Conservation (phyloP, 495 filamentous ascomycete species). For the Penicillium dipodomyicola region DNA sequence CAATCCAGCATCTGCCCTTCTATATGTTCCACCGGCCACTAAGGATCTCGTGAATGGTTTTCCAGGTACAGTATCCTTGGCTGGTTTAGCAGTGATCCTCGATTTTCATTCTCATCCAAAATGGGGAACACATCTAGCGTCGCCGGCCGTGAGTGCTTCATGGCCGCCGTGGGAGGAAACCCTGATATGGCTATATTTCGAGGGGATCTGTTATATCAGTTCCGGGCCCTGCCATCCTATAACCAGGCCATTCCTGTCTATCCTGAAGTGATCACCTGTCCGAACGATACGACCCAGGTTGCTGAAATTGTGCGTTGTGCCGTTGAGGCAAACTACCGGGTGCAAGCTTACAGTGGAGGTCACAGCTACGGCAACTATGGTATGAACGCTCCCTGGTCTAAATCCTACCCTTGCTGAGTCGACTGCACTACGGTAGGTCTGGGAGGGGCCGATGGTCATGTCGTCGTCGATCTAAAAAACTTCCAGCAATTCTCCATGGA, state of each 20-base stretch:
- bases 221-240: conserved; percentile 37
- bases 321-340: conserved; percentile 48
- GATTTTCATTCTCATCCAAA: neutral
- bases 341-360: conserved; percentile 68
- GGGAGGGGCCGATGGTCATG: conserved; percentile 41
- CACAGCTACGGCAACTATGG: conserved; percentile 66
- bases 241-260: conserved; percentile 61
- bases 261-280: conserved; percentile 62
- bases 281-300: conserved; percentile 55
- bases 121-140: conserved; percentile 17
- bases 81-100: neutral
- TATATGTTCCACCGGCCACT: neutral
- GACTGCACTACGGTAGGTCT: conserved; percentile 42
- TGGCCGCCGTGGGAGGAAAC: conserved; percentile 24
- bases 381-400: conserved; percentile 2
- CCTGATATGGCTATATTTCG: conserved; percentile 23
- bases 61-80: neutral
- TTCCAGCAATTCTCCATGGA: conserved; percentile 56
- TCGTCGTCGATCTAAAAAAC: conserved; percentile 45
- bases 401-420: conserved; percentile 39
- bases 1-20: neutral
- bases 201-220: conserved; percentile 19
- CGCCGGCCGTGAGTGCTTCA: conserved; percentile 19
- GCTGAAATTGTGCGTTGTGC: conserved; percentile 60
- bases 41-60: neutral